A percentile compares a stretch with the other conserved stretches of the same genome.
phyloP scores from a whole-genome alignment of 352 stramenopile species.

The Phytophthora pini region DNA sequence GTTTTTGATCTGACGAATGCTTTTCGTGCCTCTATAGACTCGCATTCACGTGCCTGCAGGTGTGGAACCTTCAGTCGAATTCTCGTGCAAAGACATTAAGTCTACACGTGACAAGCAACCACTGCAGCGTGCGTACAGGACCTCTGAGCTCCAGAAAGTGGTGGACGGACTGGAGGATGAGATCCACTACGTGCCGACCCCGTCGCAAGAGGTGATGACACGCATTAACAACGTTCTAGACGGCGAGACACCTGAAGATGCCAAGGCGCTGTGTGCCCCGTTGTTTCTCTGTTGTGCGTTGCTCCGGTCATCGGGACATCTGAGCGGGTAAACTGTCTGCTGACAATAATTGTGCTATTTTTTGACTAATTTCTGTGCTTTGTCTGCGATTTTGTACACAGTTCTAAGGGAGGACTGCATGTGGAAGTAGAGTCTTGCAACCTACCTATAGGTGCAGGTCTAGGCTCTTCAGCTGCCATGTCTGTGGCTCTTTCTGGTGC shows the following conservation, averaged over 20 bases:
- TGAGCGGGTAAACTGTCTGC: slow-evolving; percentile 28
- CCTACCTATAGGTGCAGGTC: slow-evolving; percentile 86
- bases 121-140: slow-evolving; percentile 46
- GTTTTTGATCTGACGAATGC: too few species aligned
- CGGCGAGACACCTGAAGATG: slow-evolving; percentile 49
- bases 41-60: slow-evolving; percentile 21
- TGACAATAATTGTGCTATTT: neutral
- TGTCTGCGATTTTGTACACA: slow-evolving; percentile 6
- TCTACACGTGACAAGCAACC: slow-evolving; percentile 37
- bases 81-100: slow-evolving; percentile 63
- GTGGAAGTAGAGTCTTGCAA: slow-evolving; percentile 59
- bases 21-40: slow-evolving; percentile 26
- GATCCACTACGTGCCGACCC: slow-evolving; percentile 56
- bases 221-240: slow-evolving; percentile 59
- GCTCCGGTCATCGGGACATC: slow-evolving; percentile 46
- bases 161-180: slow-evolving; percentile 46
- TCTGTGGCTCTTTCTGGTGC: slow-evolving; percentile 85
- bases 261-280: slow-evolving; percentile 54
- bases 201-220: slow-evolving; percentile 44
- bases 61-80: slow-evolving; percentile 36
- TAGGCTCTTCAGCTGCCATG: slow-evolving; percentile 93
- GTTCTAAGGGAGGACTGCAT: slow-evolving; percentile 35
- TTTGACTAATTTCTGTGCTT: slow-evolving; percentile 4
- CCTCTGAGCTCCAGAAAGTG: slow-evolving; percentile 40
- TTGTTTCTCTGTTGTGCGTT: slow-evolving; percentile 70